These are phyloP conservation scores for Bromus sterilis DNA, from an alignment of 176 grass and related monocot species.

Conservation along the genomic window DNA sequence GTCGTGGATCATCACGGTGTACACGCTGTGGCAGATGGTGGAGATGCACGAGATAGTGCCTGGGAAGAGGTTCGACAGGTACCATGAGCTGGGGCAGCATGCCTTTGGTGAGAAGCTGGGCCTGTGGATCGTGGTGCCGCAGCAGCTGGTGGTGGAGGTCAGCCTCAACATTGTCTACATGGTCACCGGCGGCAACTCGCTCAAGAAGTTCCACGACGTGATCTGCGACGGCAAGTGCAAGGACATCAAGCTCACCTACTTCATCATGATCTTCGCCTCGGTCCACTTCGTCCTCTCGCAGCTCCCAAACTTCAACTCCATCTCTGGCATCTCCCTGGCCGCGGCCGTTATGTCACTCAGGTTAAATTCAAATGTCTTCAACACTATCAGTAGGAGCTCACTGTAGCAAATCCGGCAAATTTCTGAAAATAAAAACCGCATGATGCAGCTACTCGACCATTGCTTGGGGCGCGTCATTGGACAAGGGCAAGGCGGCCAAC, in stretches of 20 bases:
- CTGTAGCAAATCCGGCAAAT: neutral
- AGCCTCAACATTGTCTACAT: conserved; percentile 53
- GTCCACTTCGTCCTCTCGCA: conserved; percentile 82
- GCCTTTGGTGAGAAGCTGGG: conserved; percentile 54
- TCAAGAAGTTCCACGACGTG: conserved; percentile 46
- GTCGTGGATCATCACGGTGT: conserved; percentile 80
- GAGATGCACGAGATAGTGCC: conserved; percentile 83
- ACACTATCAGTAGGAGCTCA: neutral
- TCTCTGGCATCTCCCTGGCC: conserved; percentile 78
- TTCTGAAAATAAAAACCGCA: neutral
- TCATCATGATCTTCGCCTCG: conserved; percentile 92
- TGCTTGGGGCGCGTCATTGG: conserved; percentile 64
- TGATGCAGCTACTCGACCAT: conserved; percentile 66
- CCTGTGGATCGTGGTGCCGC: conserved; percentile 45
- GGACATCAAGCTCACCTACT: conserved; percentile 66
- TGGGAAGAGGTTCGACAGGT: conserved; percentile 61
- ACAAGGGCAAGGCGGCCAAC: conserved; percentile 49
- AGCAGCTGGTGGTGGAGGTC: conserved; percentile 46
- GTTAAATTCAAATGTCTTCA: neutral
- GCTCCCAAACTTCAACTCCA: conserved; percentile 89
- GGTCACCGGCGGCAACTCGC: conserved; percentile 57
- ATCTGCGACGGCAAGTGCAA: conserved; percentile 53
- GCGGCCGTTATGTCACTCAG: conserved; percentile 95
- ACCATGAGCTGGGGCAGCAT: conserved; percentile 62
- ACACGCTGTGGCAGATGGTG: conserved; percentile 92